Percentiles rank a stretch among this genome's conserved stretches.
These are phyloP conservation scores for Pichia sp. DNA, from an alignment of 1,139 yeast species.

Conservation along the genomic window DNA sequence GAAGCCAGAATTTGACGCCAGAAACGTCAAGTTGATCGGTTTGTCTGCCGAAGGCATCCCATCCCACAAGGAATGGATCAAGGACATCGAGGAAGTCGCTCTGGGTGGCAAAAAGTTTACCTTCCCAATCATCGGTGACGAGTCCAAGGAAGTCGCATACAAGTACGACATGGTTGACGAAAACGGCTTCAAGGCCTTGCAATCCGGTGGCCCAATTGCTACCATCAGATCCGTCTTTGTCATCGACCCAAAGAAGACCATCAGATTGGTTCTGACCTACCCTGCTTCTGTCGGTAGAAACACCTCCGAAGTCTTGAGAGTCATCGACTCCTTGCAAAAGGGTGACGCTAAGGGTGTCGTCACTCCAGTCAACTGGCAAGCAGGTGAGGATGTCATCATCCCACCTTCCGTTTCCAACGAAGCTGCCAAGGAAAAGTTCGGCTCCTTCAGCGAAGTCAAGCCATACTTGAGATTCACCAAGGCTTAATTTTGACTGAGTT, in stretches of 20 bases:
- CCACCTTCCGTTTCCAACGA: slow-evolving; percentile 79
- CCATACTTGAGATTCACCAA: slow-evolving; percentile 71
- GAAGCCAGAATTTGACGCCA: slow-evolving; percentile 75
- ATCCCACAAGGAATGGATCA: slow-evolving; percentile 76
- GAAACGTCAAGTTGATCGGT: slow-evolving; percentile 81
- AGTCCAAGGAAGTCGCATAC: slow-evolving; percentile 73
- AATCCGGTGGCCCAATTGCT: slow-evolving; percentile 52
- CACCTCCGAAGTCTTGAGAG: slow-evolving; percentile 82
- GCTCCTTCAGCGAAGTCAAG: slow-evolving; percentile 73
- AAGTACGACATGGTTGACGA: slow-evolving; percentile 89
- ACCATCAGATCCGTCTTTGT: slow-evolving; percentile 86
- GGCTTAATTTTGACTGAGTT: slow-evolving; percentile 17
- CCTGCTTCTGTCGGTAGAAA: slow-evolving; percentile 93
- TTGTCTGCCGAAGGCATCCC: slow-evolving; percentile 76
- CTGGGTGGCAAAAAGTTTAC: slow-evolving; percentile 60
- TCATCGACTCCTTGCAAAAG: slow-evolving; percentile 77
- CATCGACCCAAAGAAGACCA: slow-evolving; percentile 82
- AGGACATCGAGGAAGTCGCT: slow-evolving; percentile 77
- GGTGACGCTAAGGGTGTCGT: slow-evolving; percentile 77
- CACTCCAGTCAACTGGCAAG: slow-evolving; percentile 73
- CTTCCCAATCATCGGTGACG: slow-evolving; percentile 87
- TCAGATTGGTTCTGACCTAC: slow-evolving; percentile 76
- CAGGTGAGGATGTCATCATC: slow-evolving; percentile 83
- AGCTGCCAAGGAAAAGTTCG: slow-evolving; percentile 77
- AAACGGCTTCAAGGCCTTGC: slow-evolving; percentile 75